Evolutionary conservation across 768 basidiomycete species (phyloP).

Genomic region (Glaciozyma antarctica): DNA sequence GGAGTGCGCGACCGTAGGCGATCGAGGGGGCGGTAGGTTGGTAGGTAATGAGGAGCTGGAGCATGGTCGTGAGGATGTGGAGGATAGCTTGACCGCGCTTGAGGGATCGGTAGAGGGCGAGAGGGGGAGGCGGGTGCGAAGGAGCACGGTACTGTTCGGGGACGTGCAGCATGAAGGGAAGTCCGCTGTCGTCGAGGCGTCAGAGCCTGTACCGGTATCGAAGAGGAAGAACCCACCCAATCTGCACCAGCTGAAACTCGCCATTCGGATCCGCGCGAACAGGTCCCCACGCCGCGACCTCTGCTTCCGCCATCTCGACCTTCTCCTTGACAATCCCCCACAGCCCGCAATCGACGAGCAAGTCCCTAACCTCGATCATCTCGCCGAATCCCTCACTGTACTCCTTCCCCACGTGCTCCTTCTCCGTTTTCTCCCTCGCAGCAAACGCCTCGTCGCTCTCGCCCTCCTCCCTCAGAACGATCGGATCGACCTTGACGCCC

Average conservation of each 20-base stretch:
- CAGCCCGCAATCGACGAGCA: constrained; percentile 15
- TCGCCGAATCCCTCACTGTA: background rate
- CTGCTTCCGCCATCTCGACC: background rate
- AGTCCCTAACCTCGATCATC: constrained; percentile 3
- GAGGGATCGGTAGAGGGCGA: background rate
- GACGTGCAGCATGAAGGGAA: constrained; percentile 21
- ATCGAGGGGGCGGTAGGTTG: constrained; percentile 8
- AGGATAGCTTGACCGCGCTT: constrained; percentile 16
- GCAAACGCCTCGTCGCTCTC: background rate
- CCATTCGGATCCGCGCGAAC: background rate
- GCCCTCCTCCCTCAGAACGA: background rate
- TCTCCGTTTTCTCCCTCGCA: background rate
- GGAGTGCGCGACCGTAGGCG: constrained; percentile 20
- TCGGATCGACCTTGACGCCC: background rate
- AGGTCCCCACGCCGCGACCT: background rate
- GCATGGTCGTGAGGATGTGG: constrained; percentile 17
- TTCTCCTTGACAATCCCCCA: background rate
- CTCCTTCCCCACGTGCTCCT: background rate
- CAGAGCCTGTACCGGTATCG: background rate
- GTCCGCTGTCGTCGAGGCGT: background rate
- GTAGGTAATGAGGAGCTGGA: constrained; percentile 26
- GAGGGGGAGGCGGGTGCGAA: background rate
- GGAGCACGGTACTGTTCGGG: background rate
- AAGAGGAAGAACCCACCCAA: constrained; percentile 9
- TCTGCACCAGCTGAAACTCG: constrained; percentile 19